Percentiles rank a stretch among this genome's conserved stretches.
Evolutionary conservation across 495 filamentous ascomycete species (phyloP).

Genomic region (Penicillium simplicissimum): DNA sequence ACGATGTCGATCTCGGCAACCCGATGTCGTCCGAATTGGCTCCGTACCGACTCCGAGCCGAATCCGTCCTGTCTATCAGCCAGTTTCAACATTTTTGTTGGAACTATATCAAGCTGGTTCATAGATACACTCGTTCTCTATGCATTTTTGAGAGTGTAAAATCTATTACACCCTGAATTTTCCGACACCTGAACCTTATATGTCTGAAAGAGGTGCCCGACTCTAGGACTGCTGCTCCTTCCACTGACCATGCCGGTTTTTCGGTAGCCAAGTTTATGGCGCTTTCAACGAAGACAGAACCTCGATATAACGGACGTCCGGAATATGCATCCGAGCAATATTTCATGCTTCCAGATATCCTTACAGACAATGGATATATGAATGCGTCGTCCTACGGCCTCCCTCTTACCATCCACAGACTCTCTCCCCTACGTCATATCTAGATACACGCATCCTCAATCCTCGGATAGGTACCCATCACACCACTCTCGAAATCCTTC

Average conservation of each 20-base stretch:
- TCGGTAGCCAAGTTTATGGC: not conserved
- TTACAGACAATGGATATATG: not conserved
- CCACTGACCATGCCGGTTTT: not conserved
- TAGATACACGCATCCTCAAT: too few relatives aligned
- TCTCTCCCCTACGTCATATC: too few relatives aligned
- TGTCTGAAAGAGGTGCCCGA: not conserved
- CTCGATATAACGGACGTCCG: not conserved
- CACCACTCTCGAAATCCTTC: too few relatives aligned
- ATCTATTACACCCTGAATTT: not conserved
- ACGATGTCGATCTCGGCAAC: too few relatives aligned
- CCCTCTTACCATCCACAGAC: too few relatives aligned
- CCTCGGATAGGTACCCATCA: too few relatives aligned
- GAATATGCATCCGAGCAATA: not conserved
- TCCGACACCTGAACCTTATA: not conserved
- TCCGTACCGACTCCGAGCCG: not conserved
- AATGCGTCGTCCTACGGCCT: not conserved
- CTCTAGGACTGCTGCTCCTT: not conserved
- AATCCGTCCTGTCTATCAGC: constrained; percentile 1
- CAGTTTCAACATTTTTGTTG: not conserved
- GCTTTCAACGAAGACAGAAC: not conserved
- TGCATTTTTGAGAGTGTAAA: not conserved
- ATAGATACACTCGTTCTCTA: not conserved
- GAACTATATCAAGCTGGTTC: not conserved
- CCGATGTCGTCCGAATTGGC: not conserved
- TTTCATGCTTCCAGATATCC: not conserved